Base-by-base conservation (phyloP, 2,329 filamentous ascomycete genomes). In the Spiromastix sp. region DNA sequence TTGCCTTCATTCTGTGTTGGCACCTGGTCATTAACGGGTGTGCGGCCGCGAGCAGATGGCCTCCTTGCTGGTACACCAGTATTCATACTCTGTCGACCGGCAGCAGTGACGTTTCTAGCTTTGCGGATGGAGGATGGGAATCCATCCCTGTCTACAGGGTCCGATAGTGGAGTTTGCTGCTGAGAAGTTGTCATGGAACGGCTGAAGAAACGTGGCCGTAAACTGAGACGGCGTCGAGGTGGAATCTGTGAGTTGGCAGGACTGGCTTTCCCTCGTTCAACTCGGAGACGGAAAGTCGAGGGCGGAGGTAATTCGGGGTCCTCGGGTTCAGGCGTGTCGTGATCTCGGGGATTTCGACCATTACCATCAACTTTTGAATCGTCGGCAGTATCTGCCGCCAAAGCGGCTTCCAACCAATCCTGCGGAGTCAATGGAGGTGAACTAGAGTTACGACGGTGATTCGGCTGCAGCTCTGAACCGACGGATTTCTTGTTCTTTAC, bases 401-500 rank as follows among this genome's bases (percentile, higher is more conserved):
- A 52, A 15, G 57, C 59, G 15, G 60, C 60, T 22, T 60, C 60
- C 22, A 63, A 37, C 60, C 60, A 63, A 32, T 63, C 60, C 32
- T 60, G 51, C 4, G 60, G 57, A 3, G 58, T 59, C n/a, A 63
- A 42, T 3, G 53, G 54, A 4, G 52, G 49, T 1, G 56, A 58
- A 24, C 32, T 36, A 2, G 49, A 46, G 19, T 41, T 45, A 21
- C 25, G 10, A 32, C 21, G 20, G 7, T 24, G 21, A 7, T n/a
- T 24, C n/a, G 21, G n/a, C 7, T 24, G 21, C 7, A n/a, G 21
- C 21, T 24, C 21, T 7, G 21, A 24, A 7, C 7, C n/a, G 7
- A n/a, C 7, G 7, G 21, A 24, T n/a, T n/a, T 24, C 7, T 7
- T 24, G 21, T n/a, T 24, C 21, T 24, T 24, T n/a, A 24, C n/a